Evolutionary conservation across 106 monocot species (phyloP).

Genomic region (Narthecium ossifragum): DNA sequence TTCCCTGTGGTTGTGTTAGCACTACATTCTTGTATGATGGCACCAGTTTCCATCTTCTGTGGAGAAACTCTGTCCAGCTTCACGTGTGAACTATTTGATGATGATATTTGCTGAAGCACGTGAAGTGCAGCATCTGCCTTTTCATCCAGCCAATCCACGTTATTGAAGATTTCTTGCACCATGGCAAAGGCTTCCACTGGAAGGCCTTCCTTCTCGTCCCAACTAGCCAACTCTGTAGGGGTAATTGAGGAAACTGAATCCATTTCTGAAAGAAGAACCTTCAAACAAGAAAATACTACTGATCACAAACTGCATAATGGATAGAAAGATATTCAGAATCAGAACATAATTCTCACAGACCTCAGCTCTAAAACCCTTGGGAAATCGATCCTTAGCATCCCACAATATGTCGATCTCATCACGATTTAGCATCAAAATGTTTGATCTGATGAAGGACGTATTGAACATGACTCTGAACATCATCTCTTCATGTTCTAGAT

Average conservation of each 20-base stretch:
- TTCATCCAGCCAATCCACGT: slow-evolving; percentile 22
- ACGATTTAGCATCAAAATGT: slow-evolving; percentile 85
- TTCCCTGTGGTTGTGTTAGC: not conserved
- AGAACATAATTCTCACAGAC: slow-evolving; percentile 23
- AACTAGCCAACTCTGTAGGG: slow-evolving; percentile 30
- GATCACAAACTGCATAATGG: not conserved
- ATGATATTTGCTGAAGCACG: slow-evolving; percentile 7
- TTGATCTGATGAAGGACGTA: slow-evolving; percentile 90
- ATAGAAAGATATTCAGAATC: not conserved
- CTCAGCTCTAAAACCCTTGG: slow-evolving; percentile 83
- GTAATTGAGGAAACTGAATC: slow-evolving; percentile 34
- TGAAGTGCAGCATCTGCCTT: slow-evolving; percentile 16
- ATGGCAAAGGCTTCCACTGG: slow-evolving; percentile 52
- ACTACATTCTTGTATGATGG: not conserved
- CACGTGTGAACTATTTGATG: not conserved
- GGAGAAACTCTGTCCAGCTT: not conserved
- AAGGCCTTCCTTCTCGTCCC: slow-evolving; percentile 79
- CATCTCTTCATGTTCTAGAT: slow-evolving; percentile 69
- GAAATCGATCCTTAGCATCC: slow-evolving; percentile 73
- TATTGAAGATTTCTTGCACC: slow-evolving; percentile 35
- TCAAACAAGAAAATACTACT: slow-evolving; percentile 19
- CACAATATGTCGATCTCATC: slow-evolving; percentile 87
- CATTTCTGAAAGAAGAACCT: slow-evolving; percentile 91
- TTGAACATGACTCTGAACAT: slow-evolving; percentile 94
- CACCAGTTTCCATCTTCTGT: slow-evolving; percentile 2